A percentile compares a stretch with the other conserved stretches of the same genome.
Conservation (phyloP, 78 protist genomes). For the Creolimax fragrantissima region DNA sequence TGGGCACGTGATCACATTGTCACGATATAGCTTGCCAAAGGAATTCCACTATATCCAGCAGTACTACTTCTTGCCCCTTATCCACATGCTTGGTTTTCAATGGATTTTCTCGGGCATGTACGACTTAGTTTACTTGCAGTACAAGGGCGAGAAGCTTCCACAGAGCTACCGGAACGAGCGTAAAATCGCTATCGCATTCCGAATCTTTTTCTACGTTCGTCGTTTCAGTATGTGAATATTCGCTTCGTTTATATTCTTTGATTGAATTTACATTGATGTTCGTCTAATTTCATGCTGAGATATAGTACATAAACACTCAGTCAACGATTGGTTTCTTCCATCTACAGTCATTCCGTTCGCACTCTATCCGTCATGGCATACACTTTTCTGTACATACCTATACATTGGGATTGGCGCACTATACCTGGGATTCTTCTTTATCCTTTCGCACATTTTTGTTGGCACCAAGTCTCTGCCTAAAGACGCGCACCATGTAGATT, state of each 20-base stretch:
- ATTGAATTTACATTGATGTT: background rate
- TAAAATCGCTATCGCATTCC: background rate
- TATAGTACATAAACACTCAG: background rate
- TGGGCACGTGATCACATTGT: background rate
- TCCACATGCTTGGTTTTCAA: background rate
- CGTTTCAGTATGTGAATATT: background rate
- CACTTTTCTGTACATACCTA: background rate
- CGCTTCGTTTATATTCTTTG: background rate
- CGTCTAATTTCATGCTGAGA: background rate
- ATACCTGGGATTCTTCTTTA: conserved; percentile 41
- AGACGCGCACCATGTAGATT: background rate
- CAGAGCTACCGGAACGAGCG: background rate
- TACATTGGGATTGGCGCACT: background rate
- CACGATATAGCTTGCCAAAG: background rate
- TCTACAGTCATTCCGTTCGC: background rate
- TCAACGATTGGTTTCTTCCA: background rate
- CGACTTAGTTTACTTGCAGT: background rate
- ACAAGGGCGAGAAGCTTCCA: conserved; percentile 2
- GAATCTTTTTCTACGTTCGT: background rate
- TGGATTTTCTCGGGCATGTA: background rate
- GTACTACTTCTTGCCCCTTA: background rate
- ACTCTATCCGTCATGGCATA: background rate
- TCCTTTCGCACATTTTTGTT: conserved; percentile 40
- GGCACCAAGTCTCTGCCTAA: background rate
- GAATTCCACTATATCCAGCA: background rate